Evolutionary conservation across 345 rosid species (phyloP).

Genomic region (Citrus cavaleriei): DNA sequence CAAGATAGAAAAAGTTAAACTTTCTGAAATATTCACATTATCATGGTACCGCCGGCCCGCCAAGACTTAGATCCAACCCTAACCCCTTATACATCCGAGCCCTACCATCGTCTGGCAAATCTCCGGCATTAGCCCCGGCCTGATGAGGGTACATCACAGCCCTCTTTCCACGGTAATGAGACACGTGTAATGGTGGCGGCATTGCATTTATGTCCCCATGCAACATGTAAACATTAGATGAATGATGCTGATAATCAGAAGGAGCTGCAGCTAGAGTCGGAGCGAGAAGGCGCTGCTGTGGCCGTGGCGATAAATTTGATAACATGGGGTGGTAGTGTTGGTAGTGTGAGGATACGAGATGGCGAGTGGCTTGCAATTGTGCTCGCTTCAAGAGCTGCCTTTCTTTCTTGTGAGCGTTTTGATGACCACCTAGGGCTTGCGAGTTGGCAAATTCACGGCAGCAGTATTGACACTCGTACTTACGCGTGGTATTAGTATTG

Average conservation of each 20-base stretch:
- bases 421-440: slow-evolving; percentile 96
- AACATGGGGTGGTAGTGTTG: slow-evolving; percentile 50
- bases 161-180: slow-evolving; percentile 23
- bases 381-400: slow-evolving; percentile 79
- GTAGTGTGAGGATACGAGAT: slow-evolving; percentile 18
- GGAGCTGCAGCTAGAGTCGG: slow-evolving; percentile 22
- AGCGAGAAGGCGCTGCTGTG: slow-evolving; percentile 55
- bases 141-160: slow-evolving; percentile 12
- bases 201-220: slow-evolving; percentile 1
- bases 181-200: slow-evolving; percentile 28
- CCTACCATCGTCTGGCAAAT: slow-evolving; percentile 16
- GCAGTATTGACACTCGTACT: slow-evolving; percentile 94
- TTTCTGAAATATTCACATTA: not conserved
- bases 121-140: slow-evolving; percentile 15
- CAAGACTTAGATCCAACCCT: slow-evolving; percentile 70
- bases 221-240: slow-evolving; percentile 40
- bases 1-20: not conserved
- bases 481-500: slow-evolving; percentile 22
- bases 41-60: slow-evolving; percentile 55
- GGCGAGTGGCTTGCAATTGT: slow-evolving; percentile 57
- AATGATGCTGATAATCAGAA: not conserved
- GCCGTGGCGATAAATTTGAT: not conserved
- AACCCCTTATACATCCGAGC: slow-evolving; percentile 44
- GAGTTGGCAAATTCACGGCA: slow-evolving; percentile 89
- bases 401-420: slow-evolving; percentile 98